These are phyloP conservation scores for Vaccinium myrtillus DNA, from an alignment of 148 eudicot genomes.

Conservation along the genomic window DNA sequence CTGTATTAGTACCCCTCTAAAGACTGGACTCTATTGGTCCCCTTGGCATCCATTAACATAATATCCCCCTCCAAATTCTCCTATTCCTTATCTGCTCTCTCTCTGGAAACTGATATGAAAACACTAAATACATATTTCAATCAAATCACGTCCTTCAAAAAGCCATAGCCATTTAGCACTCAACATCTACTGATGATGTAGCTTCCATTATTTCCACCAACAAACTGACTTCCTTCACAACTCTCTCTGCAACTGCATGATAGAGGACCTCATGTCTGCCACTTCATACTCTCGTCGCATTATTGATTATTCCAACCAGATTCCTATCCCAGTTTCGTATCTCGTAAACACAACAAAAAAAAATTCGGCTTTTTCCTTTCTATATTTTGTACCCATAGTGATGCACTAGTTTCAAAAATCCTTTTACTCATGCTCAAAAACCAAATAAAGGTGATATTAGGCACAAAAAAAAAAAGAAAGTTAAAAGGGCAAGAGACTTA, in stretches of 20 bases:
- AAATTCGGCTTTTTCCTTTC: neutral
- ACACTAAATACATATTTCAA: neutral
- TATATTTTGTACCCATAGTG: neutral
- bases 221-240: neutral
- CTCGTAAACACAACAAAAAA: too few relatives aligned
- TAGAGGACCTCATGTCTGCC: neutral
- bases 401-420: neutral
- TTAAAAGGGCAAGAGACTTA: neutral
- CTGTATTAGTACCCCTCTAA: neutral
- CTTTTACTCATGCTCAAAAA: neutral
- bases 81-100: neutral
- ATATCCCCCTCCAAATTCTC: slow-evolving; percentile 1
- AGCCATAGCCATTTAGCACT: neutral
- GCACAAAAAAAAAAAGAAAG: neutral
- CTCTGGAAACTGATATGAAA: neutral
- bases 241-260: neutral
- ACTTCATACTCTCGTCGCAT: neutral
- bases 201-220: slow-evolving; percentile 5
- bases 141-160: neutral
- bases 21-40: slow-evolving; percentile 20
- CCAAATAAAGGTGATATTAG: neutral
- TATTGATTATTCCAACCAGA: neutral
- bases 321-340: too few relatives aligned
- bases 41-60: slow-evolving; percentile 26
- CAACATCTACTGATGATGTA: neutral